phyloP scores from a whole-genome alignment of 495 filamentous ascomycete species.

The Parmelia sp. region DNA sequence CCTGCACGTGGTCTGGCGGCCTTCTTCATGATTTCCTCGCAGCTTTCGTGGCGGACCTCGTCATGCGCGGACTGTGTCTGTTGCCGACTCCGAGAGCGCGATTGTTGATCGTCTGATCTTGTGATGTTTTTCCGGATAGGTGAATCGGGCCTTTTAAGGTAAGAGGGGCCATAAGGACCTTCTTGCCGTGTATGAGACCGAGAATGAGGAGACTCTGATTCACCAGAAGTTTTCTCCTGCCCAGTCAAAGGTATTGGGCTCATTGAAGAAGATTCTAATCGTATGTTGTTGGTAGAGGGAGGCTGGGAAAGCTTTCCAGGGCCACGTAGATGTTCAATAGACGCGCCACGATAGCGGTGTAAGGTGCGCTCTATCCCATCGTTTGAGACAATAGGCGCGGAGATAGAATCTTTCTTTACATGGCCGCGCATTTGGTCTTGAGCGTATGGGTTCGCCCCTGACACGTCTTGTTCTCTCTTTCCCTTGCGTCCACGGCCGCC shows the following conservation, averaged over 20 bases:
- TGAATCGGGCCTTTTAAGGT: neutral
- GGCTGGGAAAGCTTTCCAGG: neutral
- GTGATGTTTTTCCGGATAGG: neutral
- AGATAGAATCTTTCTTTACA: slow-evolving; percentile 17
- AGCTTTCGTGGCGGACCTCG: slow-evolving; percentile 1
- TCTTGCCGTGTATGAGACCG: slow-evolving; percentile 6
- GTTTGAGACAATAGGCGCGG: slow-evolving; percentile 15
- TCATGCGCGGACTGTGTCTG: slow-evolving; percentile 8
- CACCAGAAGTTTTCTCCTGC: neutral
- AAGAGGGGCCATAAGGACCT: slow-evolving; percentile 2
- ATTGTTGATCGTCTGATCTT: neutral
- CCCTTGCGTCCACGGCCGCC: slow-evolving; percentile 19
- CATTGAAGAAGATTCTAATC: neutral
- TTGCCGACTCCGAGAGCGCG: slow-evolving; percentile 11
- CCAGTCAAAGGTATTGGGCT: neutral
- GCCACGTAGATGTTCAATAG: slow-evolving; percentile 1
- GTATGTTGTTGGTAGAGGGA: neutral
- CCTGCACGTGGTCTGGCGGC: neutral
- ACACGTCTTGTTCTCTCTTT: slow-evolving; percentile 6
- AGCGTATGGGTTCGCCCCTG: slow-evolving; percentile 11
- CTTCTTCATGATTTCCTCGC: slow-evolving; percentile 4
- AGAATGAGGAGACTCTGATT: neutral
- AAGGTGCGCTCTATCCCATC: slow-evolving; percentile 18
- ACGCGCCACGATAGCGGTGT: slow-evolving; percentile 14
- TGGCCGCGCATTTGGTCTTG: slow-evolving; percentile 16